Percentiles rank a stretch among this genome's conserved stretches.
These are phyloP conservation scores for Claviceps humidiphila DNA, from an alignment of 2,329 filamentous ascomycete genomes.

Conservation along the genomic window DNA sequence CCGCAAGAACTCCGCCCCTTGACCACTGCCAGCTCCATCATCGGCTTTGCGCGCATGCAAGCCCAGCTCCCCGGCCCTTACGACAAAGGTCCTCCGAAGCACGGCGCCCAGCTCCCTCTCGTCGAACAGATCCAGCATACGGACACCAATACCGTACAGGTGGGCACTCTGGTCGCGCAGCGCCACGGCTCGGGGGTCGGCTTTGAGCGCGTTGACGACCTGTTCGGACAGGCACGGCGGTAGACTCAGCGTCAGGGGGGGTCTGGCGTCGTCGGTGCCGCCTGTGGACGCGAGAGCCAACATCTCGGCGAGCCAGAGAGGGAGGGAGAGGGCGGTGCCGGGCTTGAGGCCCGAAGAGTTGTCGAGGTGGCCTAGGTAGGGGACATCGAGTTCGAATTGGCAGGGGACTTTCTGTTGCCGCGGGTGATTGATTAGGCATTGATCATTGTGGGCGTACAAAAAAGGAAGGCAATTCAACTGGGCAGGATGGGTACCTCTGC, in stretches of 20 bases:
- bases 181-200: constrained; percentile 75
- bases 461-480: no score
- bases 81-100: constrained; percentile 65
- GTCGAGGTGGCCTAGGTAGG: constrained; percentile 78
- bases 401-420: constrained; percentile 72
- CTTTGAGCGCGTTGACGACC: constrained; percentile 81
- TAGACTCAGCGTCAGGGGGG: constrained; percentile 68
- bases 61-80: constrained; percentile 67
- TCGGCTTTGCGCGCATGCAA: constrained; percentile 81
- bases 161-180: constrained; percentile 71
- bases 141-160: constrained; percentile 75
- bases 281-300: constrained; percentile 55
- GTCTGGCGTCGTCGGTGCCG: constrained; percentile 30
- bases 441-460: not conserved
- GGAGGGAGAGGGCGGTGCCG: constrained; percentile 68
- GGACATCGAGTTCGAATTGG: constrained; percentile 82
- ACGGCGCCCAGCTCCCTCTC: constrained; percentile 65
- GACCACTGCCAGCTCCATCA: constrained; percentile 42
- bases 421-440: no score
- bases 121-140: constrained; percentile 83
- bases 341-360: constrained; percentile 68
- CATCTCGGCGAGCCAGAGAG: constrained; percentile 91
- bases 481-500: constrained; percentile 44
- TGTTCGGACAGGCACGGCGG: constrained; percentile 63
- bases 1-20: constrained; percentile 67